A percentile compares a stretch with the other conserved stretches of the same genome.
Evolutionary conservation across 2,329 filamentous ascomycete genomes (phyloP).

Genomic region (Colletotrichum lentis): DNA sequence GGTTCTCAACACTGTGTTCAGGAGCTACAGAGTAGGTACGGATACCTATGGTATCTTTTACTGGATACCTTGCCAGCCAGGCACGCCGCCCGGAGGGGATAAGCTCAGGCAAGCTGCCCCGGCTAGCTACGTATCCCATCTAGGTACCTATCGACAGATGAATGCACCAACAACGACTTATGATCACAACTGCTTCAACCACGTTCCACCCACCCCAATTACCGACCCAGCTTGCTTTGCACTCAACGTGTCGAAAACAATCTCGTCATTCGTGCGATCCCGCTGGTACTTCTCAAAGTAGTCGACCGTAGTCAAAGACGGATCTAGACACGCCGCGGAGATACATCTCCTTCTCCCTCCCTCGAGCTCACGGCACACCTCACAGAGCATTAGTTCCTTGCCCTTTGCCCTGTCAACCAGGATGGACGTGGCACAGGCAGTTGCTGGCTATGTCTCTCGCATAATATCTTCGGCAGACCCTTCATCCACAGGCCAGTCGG

Average conservation of each 20-base stretch:
- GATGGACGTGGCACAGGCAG: constrained; percentile 95
- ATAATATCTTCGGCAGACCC: constrained; percentile 88
- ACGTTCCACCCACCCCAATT: not conserved
- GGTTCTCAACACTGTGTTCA: not conserved
- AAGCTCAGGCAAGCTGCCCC: constrained; percentile 15
- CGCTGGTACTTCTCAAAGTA: not conserved
- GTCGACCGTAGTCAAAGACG: not conserved
- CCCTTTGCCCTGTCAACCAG: constrained; percentile 44
- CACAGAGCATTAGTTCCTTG: not conserved
- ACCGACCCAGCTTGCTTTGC: not conserved
- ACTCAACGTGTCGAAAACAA: not conserved
- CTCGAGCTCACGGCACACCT: not conserved
- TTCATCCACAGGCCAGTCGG: constrained; percentile 70
- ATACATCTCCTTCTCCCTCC: not conserved
- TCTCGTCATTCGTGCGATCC: not conserved
- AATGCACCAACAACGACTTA: not conserved
- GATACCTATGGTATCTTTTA: not conserved
- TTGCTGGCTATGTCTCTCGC: constrained; percentile 94
- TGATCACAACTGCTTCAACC: not conserved
- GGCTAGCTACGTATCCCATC: constrained; percentile 1
- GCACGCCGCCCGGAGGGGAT: not conserved
- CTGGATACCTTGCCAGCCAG: not conserved
- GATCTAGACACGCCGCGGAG: not conserved
- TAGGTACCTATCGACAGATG: not conserved
- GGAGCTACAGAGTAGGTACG: not conserved